These are phyloP conservation scores for Pseudotulostoma volvatum DNA, from an alignment of 495 filamentous ascomycete genomes.

Conservation along the genomic window DNA sequence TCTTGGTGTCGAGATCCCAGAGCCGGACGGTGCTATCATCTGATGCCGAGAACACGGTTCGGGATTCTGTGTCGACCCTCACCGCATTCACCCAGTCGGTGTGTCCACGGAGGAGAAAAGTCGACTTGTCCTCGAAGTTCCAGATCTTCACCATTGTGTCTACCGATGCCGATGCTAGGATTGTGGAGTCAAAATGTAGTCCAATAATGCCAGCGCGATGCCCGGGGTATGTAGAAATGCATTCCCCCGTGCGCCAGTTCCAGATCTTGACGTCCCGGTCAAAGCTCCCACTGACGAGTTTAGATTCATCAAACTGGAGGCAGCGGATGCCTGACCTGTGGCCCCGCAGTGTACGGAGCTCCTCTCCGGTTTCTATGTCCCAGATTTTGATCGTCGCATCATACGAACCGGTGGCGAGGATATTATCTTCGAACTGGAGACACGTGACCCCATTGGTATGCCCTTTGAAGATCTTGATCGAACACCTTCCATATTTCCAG, in stretches of 20 bases:
- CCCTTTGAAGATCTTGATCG: conserved; percentile 63
- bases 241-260: conserved; percentile 91
- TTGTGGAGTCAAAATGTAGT: conserved; percentile 66
- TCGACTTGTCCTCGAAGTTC: conserved; percentile 74
- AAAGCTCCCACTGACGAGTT: conserved; percentile 70
- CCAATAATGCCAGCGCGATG: conserved; percentile 71
- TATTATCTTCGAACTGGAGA: conserved; percentile 85
- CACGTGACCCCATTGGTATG: conserved; percentile 94
- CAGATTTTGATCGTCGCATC: conserved; percentile 91
- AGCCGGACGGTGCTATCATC: conserved; percentile 84
- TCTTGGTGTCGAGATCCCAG: conserved; percentile 79
- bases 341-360: conserved; percentile 64
- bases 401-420: conserved; percentile 87
- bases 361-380: conserved; percentile 78
- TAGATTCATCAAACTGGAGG: conserved; percentile 83
- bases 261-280: conserved; percentile 76
- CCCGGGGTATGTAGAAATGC: conserved; percentile 59
- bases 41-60: conserved; percentile 79
- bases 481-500: conserved; percentile 88
- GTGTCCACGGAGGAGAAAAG: conserved; percentile 65
- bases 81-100: conserved; percentile 91
- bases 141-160: conserved; percentile 87
- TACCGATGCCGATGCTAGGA: conserved; percentile 74
- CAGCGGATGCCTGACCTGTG: conserved; percentile 71
- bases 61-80: conserved; percentile 59